Conservation (phyloP, 2,329 filamentous ascomycete genomes). For the Sporothrix brunneoviolacea region DNA sequence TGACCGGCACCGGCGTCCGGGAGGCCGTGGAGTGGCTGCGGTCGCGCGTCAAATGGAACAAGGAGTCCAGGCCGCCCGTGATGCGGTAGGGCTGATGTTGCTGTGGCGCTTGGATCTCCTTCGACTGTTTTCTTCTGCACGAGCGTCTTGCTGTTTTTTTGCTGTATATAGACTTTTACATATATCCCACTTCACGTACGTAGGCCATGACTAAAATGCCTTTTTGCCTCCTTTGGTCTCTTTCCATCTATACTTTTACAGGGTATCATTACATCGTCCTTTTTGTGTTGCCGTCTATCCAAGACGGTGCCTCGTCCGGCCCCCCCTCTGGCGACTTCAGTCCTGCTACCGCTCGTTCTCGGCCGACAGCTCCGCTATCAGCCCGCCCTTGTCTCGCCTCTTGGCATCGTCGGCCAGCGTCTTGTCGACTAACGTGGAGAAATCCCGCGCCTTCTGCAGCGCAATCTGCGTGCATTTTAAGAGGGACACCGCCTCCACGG, state of each 20-base stretch:
- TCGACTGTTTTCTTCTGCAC: neutral
- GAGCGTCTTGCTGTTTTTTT: neutral
- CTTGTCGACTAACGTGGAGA: conserved; percentile 66
- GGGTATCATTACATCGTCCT: conserved; percentile 18
- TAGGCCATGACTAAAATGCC: neutral
- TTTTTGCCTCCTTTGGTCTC: neutral
- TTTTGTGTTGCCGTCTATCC: too few species aligned
- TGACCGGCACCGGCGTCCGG: conserved; percentile 78
- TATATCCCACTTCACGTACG: neutral
- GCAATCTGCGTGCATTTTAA: conserved; percentile 71
- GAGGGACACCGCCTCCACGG: conserved; percentile 72
- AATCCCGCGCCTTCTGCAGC: conserved; percentile 70
- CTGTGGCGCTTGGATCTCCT: neutral
- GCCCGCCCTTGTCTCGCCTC: conserved; percentile 68
- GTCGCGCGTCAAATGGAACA: conserved; percentile 91
- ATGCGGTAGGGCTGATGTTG: conserved; percentile 80
- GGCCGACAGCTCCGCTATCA: conserved; percentile 69
- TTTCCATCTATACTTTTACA: conserved; percentile 9
- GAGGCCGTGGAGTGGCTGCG: conserved; percentile 98
- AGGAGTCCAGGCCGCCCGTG: conserved; percentile 81
- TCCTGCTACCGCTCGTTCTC: conserved; percentile 76
- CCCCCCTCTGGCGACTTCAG: too few species aligned
- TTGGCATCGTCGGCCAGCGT: conserved; percentile 72
- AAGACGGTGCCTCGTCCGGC: too few species aligned
- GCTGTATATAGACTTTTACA: neutral